Conservation (phyloP, 2,329 filamentous ascomycete genomes). For the Geoglossum cookeanum region DNA sequence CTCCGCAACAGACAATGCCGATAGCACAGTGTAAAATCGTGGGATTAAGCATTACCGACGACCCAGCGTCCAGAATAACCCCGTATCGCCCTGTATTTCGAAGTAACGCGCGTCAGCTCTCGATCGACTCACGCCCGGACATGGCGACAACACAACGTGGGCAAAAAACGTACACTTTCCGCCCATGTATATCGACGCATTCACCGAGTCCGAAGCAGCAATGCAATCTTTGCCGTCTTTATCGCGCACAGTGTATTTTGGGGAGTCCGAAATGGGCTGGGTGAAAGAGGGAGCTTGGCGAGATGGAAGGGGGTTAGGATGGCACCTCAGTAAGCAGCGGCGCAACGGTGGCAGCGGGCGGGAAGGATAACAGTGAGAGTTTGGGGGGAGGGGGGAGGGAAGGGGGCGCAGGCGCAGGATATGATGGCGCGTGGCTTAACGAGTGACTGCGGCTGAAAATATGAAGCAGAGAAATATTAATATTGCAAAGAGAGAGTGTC, state of each 20-base stretch:
- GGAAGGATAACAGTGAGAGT: too few species aligned
- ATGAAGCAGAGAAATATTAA: too few species aligned
- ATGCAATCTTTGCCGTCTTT: not conserved
- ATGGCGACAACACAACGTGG: not conserved
- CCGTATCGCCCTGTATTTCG: conserved; percentile 46
- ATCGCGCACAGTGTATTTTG: not conserved
- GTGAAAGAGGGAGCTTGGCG: too few species aligned
- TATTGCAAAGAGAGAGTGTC: too few species aligned
- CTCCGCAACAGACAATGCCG: conserved; percentile 2
- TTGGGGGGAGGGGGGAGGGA: too few species aligned
- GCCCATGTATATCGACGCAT: not conserved
- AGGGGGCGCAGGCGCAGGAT: too few species aligned
- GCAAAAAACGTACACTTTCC: not conserved
- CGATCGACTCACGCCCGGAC: not conserved
- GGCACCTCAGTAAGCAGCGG: too few species aligned
- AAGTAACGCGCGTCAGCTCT: conserved; percentile 5
- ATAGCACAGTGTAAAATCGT: conserved; percentile 2
- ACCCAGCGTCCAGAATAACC: conserved; percentile 92
- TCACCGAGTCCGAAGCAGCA: not conserved
- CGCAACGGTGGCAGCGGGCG: too few species aligned
- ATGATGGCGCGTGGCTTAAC: too few species aligned
- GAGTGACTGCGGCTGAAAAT: too few species aligned
- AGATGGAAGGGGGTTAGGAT: too few species aligned
- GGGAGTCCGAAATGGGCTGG: too few species aligned
- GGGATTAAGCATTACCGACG: conserved; percentile 41